Conservation (phyloP, 805 yeast species). For the Grigorovia humatica region DNA sequence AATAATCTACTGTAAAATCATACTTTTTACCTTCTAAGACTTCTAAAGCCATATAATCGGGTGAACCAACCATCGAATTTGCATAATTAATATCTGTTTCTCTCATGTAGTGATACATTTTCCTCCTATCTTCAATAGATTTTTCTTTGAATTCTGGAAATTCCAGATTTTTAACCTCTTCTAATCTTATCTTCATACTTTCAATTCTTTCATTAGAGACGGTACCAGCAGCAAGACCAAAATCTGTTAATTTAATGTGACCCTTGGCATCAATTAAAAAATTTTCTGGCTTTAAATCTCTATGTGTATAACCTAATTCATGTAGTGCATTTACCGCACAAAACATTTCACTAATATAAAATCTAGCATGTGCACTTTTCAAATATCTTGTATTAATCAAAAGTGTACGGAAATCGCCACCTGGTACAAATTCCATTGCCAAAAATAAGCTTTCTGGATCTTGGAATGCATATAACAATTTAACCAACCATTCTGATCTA, state of each 20-base stretch:
- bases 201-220: conserved; percentile 89
- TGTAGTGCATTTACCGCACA: conserved; percentile 89
- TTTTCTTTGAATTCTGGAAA: conserved; percentile 54
- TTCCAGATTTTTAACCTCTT: conserved; percentile 66
- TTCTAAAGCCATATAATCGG: conserved; percentile 98
- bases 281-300: conserved; percentile 93
- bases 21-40: conserved; percentile 89
- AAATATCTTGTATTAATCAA: conserved; percentile 87
- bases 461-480: conserved; percentile 88
- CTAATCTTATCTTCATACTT: conserved; percentile 66
- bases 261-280: conserved; percentile 71
- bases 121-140: conserved; percentile 78
- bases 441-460: conserved; percentile 80
- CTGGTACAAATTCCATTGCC: conserved; percentile 99
- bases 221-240: conserved; percentile 94
- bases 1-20: conserved; percentile 94
- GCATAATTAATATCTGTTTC: conserved; percentile 75
- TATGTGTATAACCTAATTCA: conserved; percentile 89
- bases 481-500: conserved; percentile 91
- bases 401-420: conserved; percentile 94
- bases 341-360: conserved; percentile 94
- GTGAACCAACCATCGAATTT: conserved; percentile 93
- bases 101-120: conserved; percentile 68
- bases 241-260: conserved; percentile 73
- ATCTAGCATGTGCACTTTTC: conserved; percentile 91